A percentile compares a stretch with the other conserved stretches of the same genome.
These are phyloP conservation scores for Penstemon davidsonii DNA, from an alignment of 257 asterid genomes.

Conservation along the genomic window DNA sequence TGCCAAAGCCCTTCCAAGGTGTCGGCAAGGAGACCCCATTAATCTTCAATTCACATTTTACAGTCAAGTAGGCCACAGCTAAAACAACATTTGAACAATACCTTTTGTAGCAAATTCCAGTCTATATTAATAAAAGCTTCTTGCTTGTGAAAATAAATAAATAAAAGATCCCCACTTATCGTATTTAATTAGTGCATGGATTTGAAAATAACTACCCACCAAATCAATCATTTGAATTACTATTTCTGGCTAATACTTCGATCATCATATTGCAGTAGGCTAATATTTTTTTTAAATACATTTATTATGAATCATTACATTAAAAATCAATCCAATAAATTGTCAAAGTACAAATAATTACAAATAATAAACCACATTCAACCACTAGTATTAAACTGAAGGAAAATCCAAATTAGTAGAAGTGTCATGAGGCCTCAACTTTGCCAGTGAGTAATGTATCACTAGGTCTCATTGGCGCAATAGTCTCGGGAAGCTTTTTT, in stretches of 20 bases:
- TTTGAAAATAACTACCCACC: constrained; percentile 51
- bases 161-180: neutral
- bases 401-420: too few species aligned
- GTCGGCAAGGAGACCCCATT: constrained; percentile 30
- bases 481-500: too few species aligned
- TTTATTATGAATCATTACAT: too few species aligned
- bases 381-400: too few species aligned
- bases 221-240: constrained; percentile 34
- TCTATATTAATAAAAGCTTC: constrained; percentile 19
- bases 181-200: constrained; percentile 11
- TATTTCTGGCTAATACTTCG: neutral
- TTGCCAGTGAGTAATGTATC: too few species aligned
- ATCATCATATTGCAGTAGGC: too few species aligned
- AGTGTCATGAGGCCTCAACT: too few species aligned
- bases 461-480: too few species aligned
- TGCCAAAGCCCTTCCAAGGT: neutral
- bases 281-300: too few species aligned
- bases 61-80: constrained; percentile 27
- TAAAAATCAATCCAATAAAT: too few species aligned
- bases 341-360: too few species aligned
- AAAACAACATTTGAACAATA: constrained; percentile 19
- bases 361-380: too few species aligned
- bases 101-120: constrained; percentile 40
- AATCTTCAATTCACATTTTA: neutral
- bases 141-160: constrained; percentile 31